Base-by-base conservation (phyloP, 2,329 filamentous ascomycete species). In the Rutstroemia sp. region DNA sequence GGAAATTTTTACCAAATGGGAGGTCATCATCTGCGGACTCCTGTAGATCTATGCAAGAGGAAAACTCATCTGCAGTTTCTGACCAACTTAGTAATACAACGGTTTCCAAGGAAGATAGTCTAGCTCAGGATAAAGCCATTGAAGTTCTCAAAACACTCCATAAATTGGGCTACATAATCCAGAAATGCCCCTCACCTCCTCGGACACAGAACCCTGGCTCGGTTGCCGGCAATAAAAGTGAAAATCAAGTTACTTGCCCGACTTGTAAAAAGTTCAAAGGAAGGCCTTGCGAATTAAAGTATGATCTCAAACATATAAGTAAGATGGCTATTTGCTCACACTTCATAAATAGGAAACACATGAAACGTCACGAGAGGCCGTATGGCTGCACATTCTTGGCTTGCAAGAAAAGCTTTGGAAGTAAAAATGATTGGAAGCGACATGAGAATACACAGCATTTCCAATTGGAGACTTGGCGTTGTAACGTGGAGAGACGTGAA, bases 361-460 rank as follows among this genome's bases (percentile, higher is more conserved):
- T 82, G 69, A 92, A 90, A 68, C 83, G 91, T 1, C 92, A 96
- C 69, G 78, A 81, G 7, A 84, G 83, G 61, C 92, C 90, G 0
- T 96, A 92, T 60, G 84, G 84, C 12, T 96, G 92, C 70, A 95
- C 90, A 0, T 88, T 84, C 61, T 71, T 76, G 8, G 71, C 73
- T 30, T 96, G 92, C 66, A 70, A 72, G 49, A 91, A 89, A 66
- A 76, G 69, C 0, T 96, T 96, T 63, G 92, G 92, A n/a, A 92
- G 88, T 70, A 95, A 96, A 68, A 92, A 90, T 58, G 92, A 96
- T 70, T 96, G 84, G 92, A 95, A 95, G 68, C 83, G 92, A 1
- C 92, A 96, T 66, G 92, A 96, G 67, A 87, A 83, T 61, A 83
- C 81, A 16, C 87, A 92, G 65, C 91, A 96, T 68, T 83, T 81